phyloP scores from a whole-genome alignment of 225 moss, liverwort and hornwort genomes.

The Pseudoscleropodium purum region DNA sequence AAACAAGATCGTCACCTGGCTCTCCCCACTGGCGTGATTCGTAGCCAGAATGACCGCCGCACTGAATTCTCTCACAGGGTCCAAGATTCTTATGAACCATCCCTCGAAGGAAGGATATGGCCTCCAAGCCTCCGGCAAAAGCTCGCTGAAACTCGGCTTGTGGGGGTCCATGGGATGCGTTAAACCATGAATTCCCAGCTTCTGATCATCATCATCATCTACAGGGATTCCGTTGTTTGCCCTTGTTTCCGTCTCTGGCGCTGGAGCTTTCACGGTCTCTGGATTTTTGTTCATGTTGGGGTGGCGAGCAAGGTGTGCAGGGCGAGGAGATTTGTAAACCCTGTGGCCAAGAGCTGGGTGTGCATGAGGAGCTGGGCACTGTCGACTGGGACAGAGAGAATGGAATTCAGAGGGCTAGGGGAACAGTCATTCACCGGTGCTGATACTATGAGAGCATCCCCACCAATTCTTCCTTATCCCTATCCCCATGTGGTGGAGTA shows the following conservation, averaged over 20 bases:
- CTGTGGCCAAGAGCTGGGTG: neutral
- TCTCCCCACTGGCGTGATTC: slow-evolving; percentile 67
- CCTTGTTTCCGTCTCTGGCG: neutral
- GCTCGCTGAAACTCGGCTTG: slow-evolving; percentile 44
- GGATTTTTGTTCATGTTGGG: neutral
- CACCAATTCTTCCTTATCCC: too few species aligned
- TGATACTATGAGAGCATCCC: too few species aligned
- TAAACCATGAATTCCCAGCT: neutral
- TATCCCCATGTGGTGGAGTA: too few species aligned
- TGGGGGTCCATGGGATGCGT: slow-evolving; percentile 76
- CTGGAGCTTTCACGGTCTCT: neutral
- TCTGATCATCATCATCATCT: neutral
- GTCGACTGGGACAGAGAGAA: neutral
- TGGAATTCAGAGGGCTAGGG: neutral
- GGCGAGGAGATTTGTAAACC: neutral
- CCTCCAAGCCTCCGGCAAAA: slow-evolving; percentile 37
- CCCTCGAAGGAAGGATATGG: slow-evolving; percentile 80
- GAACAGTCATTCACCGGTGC: too few species aligned
- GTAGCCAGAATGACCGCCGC: slow-evolving; percentile 67
- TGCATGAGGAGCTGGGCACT: neutral
- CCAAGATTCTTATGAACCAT: slow-evolving; percentile 64
- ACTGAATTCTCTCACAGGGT: slow-evolving; percentile 36
- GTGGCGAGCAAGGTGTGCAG: neutral
- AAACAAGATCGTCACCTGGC: slow-evolving; percentile 70
- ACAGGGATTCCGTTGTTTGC: too few species aligned